Base-by-base conservation (phyloP, 2,329 filamentous ascomycete species). In the Hirsutella minnesotensis region DNA sequence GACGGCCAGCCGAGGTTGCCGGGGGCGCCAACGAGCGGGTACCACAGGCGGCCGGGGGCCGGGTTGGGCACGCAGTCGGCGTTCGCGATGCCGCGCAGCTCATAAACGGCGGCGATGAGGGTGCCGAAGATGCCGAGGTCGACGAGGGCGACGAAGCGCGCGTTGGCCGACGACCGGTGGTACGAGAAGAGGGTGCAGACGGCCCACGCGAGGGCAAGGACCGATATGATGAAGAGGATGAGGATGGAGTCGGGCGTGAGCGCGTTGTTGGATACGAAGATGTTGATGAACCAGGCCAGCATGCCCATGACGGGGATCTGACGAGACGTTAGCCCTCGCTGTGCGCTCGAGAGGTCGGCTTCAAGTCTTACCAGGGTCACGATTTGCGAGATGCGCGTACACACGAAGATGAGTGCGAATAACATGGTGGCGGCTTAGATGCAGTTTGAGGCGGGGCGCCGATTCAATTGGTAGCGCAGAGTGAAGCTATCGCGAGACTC, bases 11-110 rank as follows among this genome's bases (percentile, higher is more conserved):
- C 64, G 39, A 69, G 69, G 30, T 21, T 15, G 73, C 60, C 24
- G 63, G 33, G 66, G 36, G 75, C 67, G 12, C 82, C 82, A 36
- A 88, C 68, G 39, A 71, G 69, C 42, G 75, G 58, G 52, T 72
- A 73, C 60, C 78, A 79, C 19, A 63, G 55, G 39, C 67, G 63
- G 41, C 64, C 66, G 27, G 56, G 55, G 10, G 57, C 56, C 59
- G 86, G 73, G 58, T 69, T 62, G 16, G 75, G 65, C 13, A 31
- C n/a, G 72, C 90, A 96, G 67, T 87, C 72, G 44, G 77, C 75
- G 45, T 69, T 56, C 15, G 73, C 61, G 56, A 82, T 77, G 54
- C 68, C 71, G 51, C 77, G 71, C 40, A 81, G 67, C 50, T 68
- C 67, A 61, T 74, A 80, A 44, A 80, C 75, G 51, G 60, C 74